Percentiles rank a stretch among this genome's conserved stretches.
Conservation (phyloP, 177 flowering plant genomes). For the Vitis hybrid region DNA sequence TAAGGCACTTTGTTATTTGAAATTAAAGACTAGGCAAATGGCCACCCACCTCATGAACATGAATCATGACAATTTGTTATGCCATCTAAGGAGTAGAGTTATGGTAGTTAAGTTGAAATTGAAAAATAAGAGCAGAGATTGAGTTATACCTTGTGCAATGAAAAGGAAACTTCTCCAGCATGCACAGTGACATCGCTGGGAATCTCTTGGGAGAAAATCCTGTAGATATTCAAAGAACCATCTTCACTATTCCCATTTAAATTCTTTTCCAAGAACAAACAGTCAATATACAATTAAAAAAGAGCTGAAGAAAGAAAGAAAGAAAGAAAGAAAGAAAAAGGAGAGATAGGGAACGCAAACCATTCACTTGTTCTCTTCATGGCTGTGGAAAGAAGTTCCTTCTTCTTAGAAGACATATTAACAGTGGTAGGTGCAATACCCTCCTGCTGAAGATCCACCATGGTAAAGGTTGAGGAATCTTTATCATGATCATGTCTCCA, state of each 20-base stretch:
- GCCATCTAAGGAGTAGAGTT: too few relatives aligned
- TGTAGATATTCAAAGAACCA: slow-evolving; percentile 30
- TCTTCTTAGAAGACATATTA: slow-evolving; percentile 54
- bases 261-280: neutral
- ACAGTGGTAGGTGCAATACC: slow-evolving; percentile 20
- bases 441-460: slow-evolving; percentile 49
- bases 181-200: slow-evolving; percentile 74
- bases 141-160: slow-evolving; percentile 74
- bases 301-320: neutral
- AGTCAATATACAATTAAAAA: neutral
- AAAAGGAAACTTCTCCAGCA: slow-evolving; percentile 65
- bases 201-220: slow-evolving; percentile 92
- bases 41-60: too few relatives aligned
- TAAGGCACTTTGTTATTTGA: too few relatives aligned
- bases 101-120: neutral
- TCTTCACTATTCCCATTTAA: neutral
- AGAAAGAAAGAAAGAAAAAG: neutral
- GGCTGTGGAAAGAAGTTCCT: slow-evolving; percentile 67
- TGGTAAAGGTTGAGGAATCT: slow-evolving; percentile 24
- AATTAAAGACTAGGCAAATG: too few relatives aligned
- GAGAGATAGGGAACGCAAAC: slow-evolving; percentile 25
- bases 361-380: slow-evolving; percentile 92
- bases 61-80: too few relatives aligned
- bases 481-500: slow-evolving; percentile 21
- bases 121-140: neutral